Percentiles rank a stretch among this genome's conserved stretches.
Conservation (phyloP, 257 asterid species). For the Lycium barbarum region DNA sequence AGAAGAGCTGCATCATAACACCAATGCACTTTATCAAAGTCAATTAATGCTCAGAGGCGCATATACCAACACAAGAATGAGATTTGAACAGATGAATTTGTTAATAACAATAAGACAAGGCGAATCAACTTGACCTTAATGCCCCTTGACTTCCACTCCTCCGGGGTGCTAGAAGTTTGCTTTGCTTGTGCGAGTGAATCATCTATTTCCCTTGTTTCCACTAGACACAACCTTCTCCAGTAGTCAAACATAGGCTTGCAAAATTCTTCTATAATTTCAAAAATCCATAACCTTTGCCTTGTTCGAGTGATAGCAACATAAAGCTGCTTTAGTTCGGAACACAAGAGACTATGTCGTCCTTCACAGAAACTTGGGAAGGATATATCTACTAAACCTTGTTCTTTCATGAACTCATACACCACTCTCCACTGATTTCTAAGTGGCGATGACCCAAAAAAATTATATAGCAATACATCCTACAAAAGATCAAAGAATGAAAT, state of each 20-base stretch:
- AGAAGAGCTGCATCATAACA: constrained; percentile 53
- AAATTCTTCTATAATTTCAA: constrained; percentile 55
- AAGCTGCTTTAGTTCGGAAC: constrained; percentile 70
- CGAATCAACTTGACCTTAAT: constrained; percentile 50
- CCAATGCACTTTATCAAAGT: not conserved
- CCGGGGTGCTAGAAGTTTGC: constrained; percentile 69
- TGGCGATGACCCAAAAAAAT: constrained; percentile 74
- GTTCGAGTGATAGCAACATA: constrained; percentile 78
- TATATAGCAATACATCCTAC: constrained; percentile 71
- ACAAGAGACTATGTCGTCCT: constrained; percentile 60
- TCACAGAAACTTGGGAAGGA: constrained; percentile 55
- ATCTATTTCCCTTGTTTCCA: constrained; percentile 56
- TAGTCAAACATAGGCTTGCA: constrained; percentile 68
- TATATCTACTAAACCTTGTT: constrained; percentile 47
- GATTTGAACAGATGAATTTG: not conserved
- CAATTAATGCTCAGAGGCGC: not conserved
- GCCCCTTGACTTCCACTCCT: constrained; percentile 74
- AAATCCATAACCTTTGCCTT: constrained; percentile 76
- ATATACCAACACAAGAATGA: not conserved
- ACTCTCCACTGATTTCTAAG: constrained; percentile 71
- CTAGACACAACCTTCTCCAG: constrained; percentile 63
- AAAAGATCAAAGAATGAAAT: not conserved
- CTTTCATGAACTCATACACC: constrained; percentile 59
- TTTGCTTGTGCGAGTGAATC: constrained; percentile 64
- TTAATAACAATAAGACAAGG: not conserved